Evolutionary conservation across 352 stramenopile genomes (phyloP).

Genomic region (Phytophthora lateralis): DNA sequence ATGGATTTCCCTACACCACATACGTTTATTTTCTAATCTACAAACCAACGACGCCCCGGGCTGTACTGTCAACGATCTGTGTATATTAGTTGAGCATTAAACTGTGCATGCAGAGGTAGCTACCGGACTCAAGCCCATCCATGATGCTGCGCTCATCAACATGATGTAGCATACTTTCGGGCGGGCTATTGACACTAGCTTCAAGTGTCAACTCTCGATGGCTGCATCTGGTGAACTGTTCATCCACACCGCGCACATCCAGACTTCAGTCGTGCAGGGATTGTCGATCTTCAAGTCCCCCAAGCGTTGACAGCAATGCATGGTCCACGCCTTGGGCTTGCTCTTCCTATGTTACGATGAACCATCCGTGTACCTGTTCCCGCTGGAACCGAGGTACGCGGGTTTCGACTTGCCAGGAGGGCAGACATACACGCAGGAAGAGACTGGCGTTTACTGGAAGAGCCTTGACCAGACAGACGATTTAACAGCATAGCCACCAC

Average conservation of each 20-base stretch:
- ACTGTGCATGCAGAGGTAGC: constrained; percentile 14
- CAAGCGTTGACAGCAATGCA: constrained; percentile 6
- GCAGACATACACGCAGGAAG: neutral
- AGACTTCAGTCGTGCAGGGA: neutral
- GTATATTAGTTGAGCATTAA: constrained; percentile 16
- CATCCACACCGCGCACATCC: neutral
- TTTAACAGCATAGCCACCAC: neutral
- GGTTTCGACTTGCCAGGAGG: neutral
- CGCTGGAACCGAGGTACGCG: too few relatives aligned
- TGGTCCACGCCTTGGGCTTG: constrained; percentile 7
- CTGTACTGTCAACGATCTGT: constrained; percentile 22
- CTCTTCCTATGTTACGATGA: constrained; percentile 8
- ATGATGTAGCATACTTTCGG: constrained; percentile 1
- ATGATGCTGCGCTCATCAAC: neutral
- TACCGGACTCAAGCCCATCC: neutral
- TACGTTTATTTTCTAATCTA: too few relatives aligned
- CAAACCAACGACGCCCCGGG: constrained; percentile 27
- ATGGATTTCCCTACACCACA: too few relatives aligned
- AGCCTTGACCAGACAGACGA: neutral
- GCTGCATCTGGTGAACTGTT: too few relatives aligned
- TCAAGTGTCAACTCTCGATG: too few relatives aligned
- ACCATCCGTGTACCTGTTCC: constrained; percentile 9
- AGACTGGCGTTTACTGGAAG: neutral
- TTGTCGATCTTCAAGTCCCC: constrained; percentile 6
- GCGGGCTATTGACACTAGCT: neutral